These are phyloP conservation scores for Pyrus hybrid DNA, from an alignment of 331 rosid genomes.

Conservation along the genomic window DNA sequence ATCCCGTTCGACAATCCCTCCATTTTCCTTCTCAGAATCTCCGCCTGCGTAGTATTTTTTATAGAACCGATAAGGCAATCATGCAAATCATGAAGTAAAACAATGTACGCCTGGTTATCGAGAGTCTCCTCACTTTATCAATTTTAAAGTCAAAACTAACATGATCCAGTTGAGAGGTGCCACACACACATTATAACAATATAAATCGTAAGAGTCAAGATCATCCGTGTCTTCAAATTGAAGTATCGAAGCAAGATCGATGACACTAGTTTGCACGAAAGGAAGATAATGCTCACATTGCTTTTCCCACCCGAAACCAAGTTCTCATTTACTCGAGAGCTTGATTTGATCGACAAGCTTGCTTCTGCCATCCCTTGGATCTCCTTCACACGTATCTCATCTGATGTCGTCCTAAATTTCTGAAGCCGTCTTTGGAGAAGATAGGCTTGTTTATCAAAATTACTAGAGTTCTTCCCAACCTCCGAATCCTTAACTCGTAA, in stretches of 20 bases:
- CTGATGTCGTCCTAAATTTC: constrained; percentile 48
- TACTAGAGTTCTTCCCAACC: constrained; percentile 20
- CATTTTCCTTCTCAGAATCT: constrained; percentile 79
- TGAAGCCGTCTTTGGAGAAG: constrained; percentile 46
- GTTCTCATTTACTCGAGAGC: constrained; percentile 25
- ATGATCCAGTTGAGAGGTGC: not conserved
- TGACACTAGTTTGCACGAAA: not conserved
- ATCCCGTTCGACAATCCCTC: constrained; percentile 78
- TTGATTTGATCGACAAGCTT: constrained; percentile 33
- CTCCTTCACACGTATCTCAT: constrained; percentile 41
- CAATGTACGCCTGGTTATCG: not conserved
- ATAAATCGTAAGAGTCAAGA: not conserved
- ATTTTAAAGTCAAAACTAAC: not conserved
- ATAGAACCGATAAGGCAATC: not conserved
- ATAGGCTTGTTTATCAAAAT: constrained; percentile 58
- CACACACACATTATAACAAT: not conserved
- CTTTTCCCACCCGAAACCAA: constrained; percentile 47
- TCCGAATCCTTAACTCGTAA: constrained; percentile 28
- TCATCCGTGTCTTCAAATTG: not conserved
- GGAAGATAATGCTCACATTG: constrained; percentile 38
- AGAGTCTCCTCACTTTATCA: not conserved
- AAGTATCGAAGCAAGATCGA: not conserved
- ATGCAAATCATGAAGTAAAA: not conserved
- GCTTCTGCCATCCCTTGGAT: constrained; percentile 57
- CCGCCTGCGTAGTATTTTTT: constrained; percentile 46